Base-by-base conservation (phyloP, 2,329 filamentous ascomycete genomes). In the Lomentospora prolificans region DNA sequence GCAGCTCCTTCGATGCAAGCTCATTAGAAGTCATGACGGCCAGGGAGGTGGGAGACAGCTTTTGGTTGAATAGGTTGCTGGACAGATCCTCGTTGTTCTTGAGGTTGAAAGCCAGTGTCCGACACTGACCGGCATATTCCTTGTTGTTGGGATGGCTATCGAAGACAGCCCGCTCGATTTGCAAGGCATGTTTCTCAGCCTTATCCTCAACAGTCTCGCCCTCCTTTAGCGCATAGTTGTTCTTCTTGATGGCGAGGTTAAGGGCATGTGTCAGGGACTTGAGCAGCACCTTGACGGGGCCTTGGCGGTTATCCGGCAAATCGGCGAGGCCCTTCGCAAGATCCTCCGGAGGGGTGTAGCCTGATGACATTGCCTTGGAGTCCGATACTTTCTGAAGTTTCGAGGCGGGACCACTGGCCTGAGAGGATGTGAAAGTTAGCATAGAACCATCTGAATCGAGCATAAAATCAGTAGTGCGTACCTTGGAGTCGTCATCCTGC, bases 11-110 rank as follows among this genome's bases (percentile, higher is more conserved):
- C 57, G 89, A 95, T 1, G 90, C 90, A 77, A 99, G 89, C 65
- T 96, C 89, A 65, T 94, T 88, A 1, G 87, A 82, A 12, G 83
- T 85, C 94, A 99, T 96, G 54, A 81, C 81, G n/a, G 89, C 88
- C 50, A 99, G 77, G 57, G 83, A 82, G n/a, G 85, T 75, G 0
- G 92, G 83, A 5, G 85, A 82, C 33, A 96, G 74, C 30, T 78
- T 82, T 54, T 83, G 81, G 59, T 81, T 80, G n/a, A 97, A 75
- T 55, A 99, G 75, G 41, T 86, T 82, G 64, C 85, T 80, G 54
- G 87, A 82, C 48, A 99, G 76, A 62, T 90, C 84, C 55, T 84
- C 72, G 68, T 99, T 99, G 66, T 85, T 86, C 77, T 95, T 96
- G 58, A 96, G 76, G 71, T 97, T 97, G 71, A 89, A 88, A 51